Percentiles rank a stretch among this genome's conserved stretches.
Conservation (phyloP, 2,329 filamentous ascomycete genomes). For the Pseudogymnoascus verrucosus region DNA sequence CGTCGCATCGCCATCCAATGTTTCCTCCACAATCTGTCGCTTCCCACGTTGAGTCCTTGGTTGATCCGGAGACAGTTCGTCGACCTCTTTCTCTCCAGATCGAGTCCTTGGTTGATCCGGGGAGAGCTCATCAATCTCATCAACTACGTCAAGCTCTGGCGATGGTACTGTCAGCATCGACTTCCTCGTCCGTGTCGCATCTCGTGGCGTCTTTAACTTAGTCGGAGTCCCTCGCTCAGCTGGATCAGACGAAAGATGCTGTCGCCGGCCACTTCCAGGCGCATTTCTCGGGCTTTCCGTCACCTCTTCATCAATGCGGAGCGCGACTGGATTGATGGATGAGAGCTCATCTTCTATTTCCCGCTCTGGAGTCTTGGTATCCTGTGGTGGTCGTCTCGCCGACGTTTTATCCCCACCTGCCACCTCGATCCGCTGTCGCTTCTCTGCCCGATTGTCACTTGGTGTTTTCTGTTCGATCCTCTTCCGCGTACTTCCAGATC, state of each 20-base stretch:
- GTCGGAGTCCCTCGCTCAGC: constrained; percentile 25
- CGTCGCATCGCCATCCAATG: constrained; percentile 24
- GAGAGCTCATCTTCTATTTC: constrained; percentile 17
- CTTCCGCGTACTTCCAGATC: constrained; percentile 2
- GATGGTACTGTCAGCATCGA: neutral
- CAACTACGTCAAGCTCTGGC: constrained; percentile 10
- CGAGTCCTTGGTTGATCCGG: constrained; percentile 19
- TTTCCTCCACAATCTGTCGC: constrained; percentile 36
- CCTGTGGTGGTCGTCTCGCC: neutral
- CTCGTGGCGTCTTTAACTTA: constrained; percentile 30
- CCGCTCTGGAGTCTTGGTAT: constrained; percentile 14
- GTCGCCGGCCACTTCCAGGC: constrained; percentile 47
- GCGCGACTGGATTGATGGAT: constrained; percentile 2
- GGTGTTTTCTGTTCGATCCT: constrained; percentile 4
- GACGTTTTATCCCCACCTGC: constrained; percentile 14
- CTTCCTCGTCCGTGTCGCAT: constrained; percentile 29
- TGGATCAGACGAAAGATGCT: neutral
- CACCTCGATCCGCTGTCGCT: constrained; percentile 20
- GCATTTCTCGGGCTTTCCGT: constrained; percentile 46
- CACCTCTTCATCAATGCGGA: constrained; percentile 34
- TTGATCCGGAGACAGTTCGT: neutral
- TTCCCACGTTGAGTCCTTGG: constrained; percentile 12
- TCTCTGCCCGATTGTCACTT: constrained; percentile 11
- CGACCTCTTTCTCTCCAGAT: constrained; percentile 19
- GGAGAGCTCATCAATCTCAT: constrained; percentile 26